Evolutionary conservation across 1,284 basidiomycete genomes (phyloP).

Genomic region (Marasmius fiardii): DNA sequence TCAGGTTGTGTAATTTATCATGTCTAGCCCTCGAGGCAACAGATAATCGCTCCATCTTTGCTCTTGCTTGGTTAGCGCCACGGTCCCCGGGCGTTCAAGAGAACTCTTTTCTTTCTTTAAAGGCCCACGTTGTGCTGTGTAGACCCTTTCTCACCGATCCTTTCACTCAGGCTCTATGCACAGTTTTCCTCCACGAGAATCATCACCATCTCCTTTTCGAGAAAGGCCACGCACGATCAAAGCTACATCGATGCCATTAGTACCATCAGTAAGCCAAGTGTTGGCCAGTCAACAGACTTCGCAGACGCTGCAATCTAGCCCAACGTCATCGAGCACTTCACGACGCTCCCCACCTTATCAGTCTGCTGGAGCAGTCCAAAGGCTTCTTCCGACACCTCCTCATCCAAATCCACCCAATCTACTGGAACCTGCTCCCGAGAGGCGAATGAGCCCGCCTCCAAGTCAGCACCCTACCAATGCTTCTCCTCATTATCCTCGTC

Average conservation of each 20-base stretch:
- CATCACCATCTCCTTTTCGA: conserved; percentile 64
- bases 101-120: conserved; percentile 11
- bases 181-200: conserved; percentile 54
- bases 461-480: conserved; percentile 25
- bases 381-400: conserved; percentile 55
- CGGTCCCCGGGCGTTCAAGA: conserved; percentile 3
- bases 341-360: conserved; percentile 28
- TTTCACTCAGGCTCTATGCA: conserved; percentile 33
- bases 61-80: conserved; percentile 2
- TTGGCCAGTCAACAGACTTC: conserved; percentile 31
- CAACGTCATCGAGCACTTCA: conserved; percentile 32
- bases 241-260: conserved; percentile 58
- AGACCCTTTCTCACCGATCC: conserved; percentile 16
- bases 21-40: conserved; percentile 9
- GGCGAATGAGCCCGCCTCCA: conserved; percentile 37
- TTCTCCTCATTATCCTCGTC: conserved; percentile 48
- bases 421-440: conserved; percentile 27
- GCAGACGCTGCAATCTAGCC: conserved; percentile 19
- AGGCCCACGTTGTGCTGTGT: conserved; percentile 13
- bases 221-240: conserved; percentile 57
- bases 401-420: conserved; percentile 35
- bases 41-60: conserved; percentile 7
- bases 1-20: conserved; percentile 10
- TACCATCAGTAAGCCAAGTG: conserved; percentile 51
- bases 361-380: conserved; percentile 33